A percentile compares a stretch with the other conserved stretches of the same genome.
phyloP scores from a whole-genome alignment of 371 early-diverging fungal genomes.

The Circinella umbellata region DNA sequence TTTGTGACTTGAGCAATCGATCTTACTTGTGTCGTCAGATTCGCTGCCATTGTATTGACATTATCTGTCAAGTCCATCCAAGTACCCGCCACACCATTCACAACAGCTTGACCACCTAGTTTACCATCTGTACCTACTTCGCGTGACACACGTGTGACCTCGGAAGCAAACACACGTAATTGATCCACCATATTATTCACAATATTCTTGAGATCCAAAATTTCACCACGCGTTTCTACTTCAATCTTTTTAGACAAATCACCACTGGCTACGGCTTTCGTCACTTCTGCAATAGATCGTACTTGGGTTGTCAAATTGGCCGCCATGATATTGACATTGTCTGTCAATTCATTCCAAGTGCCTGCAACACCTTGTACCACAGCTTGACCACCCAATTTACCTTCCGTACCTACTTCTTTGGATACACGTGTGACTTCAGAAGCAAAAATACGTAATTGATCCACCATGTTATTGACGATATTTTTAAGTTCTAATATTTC shows the following conservation, averaged over 20 bases:
- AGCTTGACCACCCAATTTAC: slow-evolving; percentile 47
- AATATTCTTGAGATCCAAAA: slow-evolving; percentile 38
- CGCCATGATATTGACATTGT: slow-evolving; percentile 49
- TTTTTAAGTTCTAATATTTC: slow-evolving; percentile 44
- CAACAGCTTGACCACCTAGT: slow-evolving; percentile 50
- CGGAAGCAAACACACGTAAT: slow-evolving; percentile 35
- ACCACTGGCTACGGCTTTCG: slow-evolving; percentile 42
- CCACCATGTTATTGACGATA: slow-evolving; percentile 49
- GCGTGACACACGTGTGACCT: slow-evolving; percentile 50
- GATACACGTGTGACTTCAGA: slow-evolving; percentile 48
- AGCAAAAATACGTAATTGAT: slow-evolving; percentile 40
- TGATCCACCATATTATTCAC: slow-evolving; percentile 36
- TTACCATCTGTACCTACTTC: slow-evolving; percentile 42
- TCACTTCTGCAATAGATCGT: slow-evolving; percentile 47
- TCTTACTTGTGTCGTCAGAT: slow-evolving; percentile 30
- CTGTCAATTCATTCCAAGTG: slow-evolving; percentile 48
- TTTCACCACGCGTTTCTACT: slow-evolving; percentile 38
- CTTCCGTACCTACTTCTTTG: slow-evolving; percentile 56
- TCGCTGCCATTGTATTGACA: slow-evolving; percentile 34
- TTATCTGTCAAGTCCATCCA: slow-evolving; percentile 55
- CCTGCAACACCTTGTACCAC: slow-evolving; percentile 51
- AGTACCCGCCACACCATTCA: slow-evolving; percentile 55
- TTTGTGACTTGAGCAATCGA: slow-evolving; percentile 30
- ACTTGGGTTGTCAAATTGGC: slow-evolving; percentile 53
- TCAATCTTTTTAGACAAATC: slow-evolving; percentile 40